Percentiles rank a stretch among this genome's conserved stretches.
These are phyloP conservation scores for Auriscalpium orientale DNA, from an alignment of 768 basidiomycete species.

Conservation along the genomic window DNA sequence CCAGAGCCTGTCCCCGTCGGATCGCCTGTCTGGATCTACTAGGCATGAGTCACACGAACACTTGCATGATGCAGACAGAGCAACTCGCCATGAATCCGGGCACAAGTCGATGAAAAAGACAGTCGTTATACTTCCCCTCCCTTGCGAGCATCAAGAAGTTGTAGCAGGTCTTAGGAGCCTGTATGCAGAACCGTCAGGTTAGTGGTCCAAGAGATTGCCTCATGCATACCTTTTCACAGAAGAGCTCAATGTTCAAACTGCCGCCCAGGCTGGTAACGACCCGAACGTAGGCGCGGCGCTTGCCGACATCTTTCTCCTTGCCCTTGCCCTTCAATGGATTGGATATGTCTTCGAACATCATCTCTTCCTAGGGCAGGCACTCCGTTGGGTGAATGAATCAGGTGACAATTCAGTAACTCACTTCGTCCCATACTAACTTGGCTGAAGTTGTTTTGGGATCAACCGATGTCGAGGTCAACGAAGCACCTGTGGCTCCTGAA, in stretches of 20 bases:
- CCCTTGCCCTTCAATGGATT: constrained; percentile 76
- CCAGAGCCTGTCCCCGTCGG: constrained; percentile 94
- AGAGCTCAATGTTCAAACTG: constrained; percentile 77
- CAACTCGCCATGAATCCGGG: constrained; percentile 86
- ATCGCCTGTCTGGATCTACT: constrained; percentile 93
- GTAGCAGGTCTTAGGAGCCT: constrained; percentile 98
- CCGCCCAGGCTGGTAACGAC: constrained; percentile 88
- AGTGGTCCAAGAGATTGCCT: not conserved
- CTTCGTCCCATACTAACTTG: constrained; percentile 93
- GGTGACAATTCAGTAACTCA: constrained; percentile 19
- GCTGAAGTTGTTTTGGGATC: constrained; percentile 67
- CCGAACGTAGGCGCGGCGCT: constrained; percentile 91
- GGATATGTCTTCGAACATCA: constrained; percentile 94
- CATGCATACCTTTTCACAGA: constrained; percentile 69
- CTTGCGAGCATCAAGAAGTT: constrained; percentile 94
- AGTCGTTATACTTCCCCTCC: constrained; percentile 84
- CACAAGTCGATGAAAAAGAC: constrained; percentile 86
- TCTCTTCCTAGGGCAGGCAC: constrained; percentile 70
- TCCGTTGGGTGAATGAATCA: not conserved
- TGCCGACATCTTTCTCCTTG: constrained; percentile 90
- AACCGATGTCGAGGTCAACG: constrained; percentile 87
- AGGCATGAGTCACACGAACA: not conserved
- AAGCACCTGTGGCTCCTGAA: constrained; percentile 84
- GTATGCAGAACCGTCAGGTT: not conserved
- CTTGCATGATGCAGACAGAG: not conserved